Base-by-base conservation (phyloP, 2,329 filamentous ascomycete genomes). In the Huntiella decipiens region DNA sequence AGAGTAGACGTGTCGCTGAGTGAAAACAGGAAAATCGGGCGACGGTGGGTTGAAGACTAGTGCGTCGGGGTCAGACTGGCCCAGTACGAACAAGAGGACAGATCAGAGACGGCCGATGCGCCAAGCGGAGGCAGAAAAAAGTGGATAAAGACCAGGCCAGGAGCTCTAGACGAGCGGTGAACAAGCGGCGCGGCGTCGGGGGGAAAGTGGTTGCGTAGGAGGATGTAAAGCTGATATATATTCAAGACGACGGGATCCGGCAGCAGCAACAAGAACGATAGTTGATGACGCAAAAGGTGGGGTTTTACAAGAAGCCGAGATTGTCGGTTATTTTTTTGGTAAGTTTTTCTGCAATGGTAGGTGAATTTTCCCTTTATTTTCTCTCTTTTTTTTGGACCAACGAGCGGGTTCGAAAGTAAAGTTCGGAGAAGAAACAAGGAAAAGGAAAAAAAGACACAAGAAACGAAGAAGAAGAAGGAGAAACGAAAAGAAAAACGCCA, bases 361-460 rank as follows among this genome's bases (percentile, higher is more conserved):
- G 22, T 28, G 22, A 28, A 7, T 28, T 28, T 28, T 28, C 22
- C 22, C 8, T 28, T 19, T 19, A 19, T 19, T 28, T 28, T 28
- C 22, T 28, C 22, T 28, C 22, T 28, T 10, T 28, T 28, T 28
- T 7, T n/a, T 19, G 22, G 22, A 11, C 38, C 17, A 19, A 4
- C 17, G 17, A 19, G 31, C 31, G 32, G 36, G 34, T 33, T 38
- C 34, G 33, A 38, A 33, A 35, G 43, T 43, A 45, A 47, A 43
- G 33, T 5, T 31, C 38, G 44, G 45, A 42, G 43, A 50, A 44
- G 41, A 50, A 50, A 15, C 35, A 38, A 41, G 41, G 38, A 42
- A 36, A 38, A 45, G 35, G 35, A 48, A 36, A 45, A 45, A 49
- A 50, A 41, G 33, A 46, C 47, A 38, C 39, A 19, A 41, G 39